Conservation (phyloP, 2,329 filamentous ascomycete species). For the Zymoseptoria brevis region DNA sequence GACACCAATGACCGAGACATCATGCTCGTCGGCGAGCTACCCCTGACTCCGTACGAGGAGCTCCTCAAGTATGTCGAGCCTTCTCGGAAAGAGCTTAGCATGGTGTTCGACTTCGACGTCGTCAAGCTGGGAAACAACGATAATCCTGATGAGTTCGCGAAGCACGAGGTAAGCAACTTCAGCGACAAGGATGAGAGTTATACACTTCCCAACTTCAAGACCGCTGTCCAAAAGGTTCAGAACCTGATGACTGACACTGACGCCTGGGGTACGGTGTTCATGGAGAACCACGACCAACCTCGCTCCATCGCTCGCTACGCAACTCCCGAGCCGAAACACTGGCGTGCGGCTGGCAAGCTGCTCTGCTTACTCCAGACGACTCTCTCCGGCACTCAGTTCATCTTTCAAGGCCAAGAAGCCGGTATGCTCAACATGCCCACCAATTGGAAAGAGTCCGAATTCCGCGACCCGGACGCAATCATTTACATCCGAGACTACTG, state of each 20-base stretch:
- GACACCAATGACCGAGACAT: conserved; percentile 23
- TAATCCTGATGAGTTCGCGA: conserved; percentile 18
- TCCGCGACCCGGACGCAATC: conserved; percentile 15
- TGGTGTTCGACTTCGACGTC: conserved; percentile 67
- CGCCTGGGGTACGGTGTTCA: conserved; percentile 58
- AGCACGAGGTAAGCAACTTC: conserved; percentile 20
- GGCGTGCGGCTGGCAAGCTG: conserved; percentile 50
- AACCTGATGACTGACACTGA: conserved; percentile 48
- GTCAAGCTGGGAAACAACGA: conserved; percentile 39
- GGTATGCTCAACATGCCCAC: conserved; percentile 58
- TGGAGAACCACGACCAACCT: conserved; percentile 60
- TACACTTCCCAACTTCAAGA: conserved; percentile 20
- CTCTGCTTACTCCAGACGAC: conserved; percentile 50
- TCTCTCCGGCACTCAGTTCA: conserved; percentile 55
- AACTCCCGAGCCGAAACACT: conserved; percentile 22
- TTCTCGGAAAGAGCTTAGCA: conserved; percentile 58
- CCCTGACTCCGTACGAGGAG: conserved; percentile 40
- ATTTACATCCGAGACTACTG: conserved; percentile 51
- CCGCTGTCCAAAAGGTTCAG: conserved; percentile 18
- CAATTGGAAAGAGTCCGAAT: conserved; percentile 40
- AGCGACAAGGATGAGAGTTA: conserved; percentile 24
- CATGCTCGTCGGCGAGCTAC: conserved; percentile 49
- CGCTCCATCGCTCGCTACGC: conserved; percentile 46
- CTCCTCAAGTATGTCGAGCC: too few relatives aligned
- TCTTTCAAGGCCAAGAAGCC: conserved; percentile 65